Evolutionary conservation across 768 basidiomycete genomes (phyloP).

Genomic region (Leccinellum albellum): DNA sequence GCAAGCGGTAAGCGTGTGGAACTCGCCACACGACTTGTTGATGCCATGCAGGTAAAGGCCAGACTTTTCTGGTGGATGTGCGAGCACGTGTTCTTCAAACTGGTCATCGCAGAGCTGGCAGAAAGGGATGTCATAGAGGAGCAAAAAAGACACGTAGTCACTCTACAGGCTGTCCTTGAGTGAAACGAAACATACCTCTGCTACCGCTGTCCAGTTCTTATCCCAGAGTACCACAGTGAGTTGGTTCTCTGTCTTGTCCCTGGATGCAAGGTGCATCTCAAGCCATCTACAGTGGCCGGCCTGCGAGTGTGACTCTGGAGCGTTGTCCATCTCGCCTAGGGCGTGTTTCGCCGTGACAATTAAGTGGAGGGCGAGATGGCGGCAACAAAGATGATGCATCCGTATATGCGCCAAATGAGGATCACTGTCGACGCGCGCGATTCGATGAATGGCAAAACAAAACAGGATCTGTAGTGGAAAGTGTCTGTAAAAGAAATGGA

Average conservation of each 20-base stretch:
- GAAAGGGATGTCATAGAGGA: neutral
- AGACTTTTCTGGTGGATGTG: slow-evolving; percentile 74
- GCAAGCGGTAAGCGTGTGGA: slow-evolving; percentile 65
- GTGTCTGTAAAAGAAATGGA: no score
- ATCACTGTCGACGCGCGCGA: slow-evolving; percentile 55
- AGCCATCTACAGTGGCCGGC: slow-evolving; percentile 88
- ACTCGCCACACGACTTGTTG: slow-evolving; percentile 63
- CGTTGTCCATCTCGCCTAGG: slow-evolving; percentile 53
- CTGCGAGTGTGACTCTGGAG: slow-evolving; percentile 65
- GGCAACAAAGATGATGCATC: slow-evolving; percentile 94
- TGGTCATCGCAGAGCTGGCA: slow-evolving; percentile 90
- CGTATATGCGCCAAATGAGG: slow-evolving; percentile 70
- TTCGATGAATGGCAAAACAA: neutral
- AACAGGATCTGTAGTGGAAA: neutral
- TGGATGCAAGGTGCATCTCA: slow-evolving; percentile 46
- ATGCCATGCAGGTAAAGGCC: slow-evolving; percentile 93
- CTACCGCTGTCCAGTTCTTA: slow-evolving; percentile 82
- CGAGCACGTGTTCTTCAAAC: slow-evolving; percentile 95
- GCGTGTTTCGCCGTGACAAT: slow-evolving; percentile 93
- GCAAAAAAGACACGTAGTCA: neutral
- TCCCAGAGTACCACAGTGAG: slow-evolving; percentile 78
- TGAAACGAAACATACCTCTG: slow-evolving; percentile 62
- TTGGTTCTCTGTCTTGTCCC: slow-evolving; percentile 65
- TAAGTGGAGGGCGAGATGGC: slow-evolving; percentile 73
- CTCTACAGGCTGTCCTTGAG: neutral